phyloP scores from a whole-genome alignment of 306 rosid genomes.

The Crataegus laevigata region DNA sequence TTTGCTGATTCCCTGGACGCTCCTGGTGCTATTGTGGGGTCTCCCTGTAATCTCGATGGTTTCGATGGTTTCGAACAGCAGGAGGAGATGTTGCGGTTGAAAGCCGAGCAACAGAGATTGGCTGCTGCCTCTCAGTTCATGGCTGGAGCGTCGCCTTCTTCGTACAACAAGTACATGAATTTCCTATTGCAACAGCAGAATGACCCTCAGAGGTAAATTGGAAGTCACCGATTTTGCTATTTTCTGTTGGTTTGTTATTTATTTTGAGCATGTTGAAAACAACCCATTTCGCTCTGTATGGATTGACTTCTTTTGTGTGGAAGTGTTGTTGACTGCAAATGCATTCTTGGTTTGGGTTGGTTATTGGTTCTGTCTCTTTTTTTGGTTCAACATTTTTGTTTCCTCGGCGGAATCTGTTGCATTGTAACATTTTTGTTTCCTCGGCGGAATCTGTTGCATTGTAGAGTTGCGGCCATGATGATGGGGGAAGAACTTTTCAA shows the following conservation, averaged over 20 bases:
- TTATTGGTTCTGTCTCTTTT: conserved; percentile 1
- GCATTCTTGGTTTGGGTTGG: neutral
- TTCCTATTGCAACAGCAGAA: conserved; percentile 64
- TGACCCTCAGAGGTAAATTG: conserved; percentile 56
- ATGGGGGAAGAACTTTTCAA: conserved; percentile 73
- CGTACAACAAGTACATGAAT: conserved; percentile 56
- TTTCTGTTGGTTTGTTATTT: neutral
- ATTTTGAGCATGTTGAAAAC: neutral
- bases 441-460: conserved; percentile 10
- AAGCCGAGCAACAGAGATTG: conserved; percentile 62
- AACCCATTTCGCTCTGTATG: neutral
- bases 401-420: neutral
- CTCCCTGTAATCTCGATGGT: conserved; percentile 57
- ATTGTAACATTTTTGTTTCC: conserved; percentile 12
- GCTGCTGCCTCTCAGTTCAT: conserved; percentile 50
- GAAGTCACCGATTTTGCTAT: neutral
- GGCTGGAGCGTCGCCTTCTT: conserved; percentile 55
- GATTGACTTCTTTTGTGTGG: neutral
- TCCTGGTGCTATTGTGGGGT: conserved; percentile 50
- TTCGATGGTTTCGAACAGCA: conserved; percentile 58
- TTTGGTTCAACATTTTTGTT: neutral
- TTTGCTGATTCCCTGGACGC: conserved; percentile 52
- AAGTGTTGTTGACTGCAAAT: neutral
- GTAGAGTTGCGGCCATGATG: conserved; percentile 57
- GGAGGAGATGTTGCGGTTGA: conserved; percentile 66